These are phyloP conservation scores for Takashimella koratensis DNA, from an alignment of 1,284 basidiomycete species.

Conservation along the genomic window DNA sequence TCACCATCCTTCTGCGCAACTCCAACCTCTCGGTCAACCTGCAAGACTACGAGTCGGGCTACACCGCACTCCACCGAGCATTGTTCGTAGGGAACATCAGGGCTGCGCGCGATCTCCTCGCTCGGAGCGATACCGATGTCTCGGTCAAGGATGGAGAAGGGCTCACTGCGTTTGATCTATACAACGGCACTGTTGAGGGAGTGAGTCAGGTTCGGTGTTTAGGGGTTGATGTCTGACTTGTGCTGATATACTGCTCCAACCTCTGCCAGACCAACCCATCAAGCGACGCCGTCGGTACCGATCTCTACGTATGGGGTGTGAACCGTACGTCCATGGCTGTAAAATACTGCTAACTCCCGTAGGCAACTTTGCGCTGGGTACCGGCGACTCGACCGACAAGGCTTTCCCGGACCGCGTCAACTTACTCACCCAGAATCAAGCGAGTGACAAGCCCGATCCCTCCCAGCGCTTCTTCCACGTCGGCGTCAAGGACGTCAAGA, in stretches of 20 bases:
- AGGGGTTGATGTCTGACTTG: neutral
- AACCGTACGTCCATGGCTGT: constrained; percentile 57
- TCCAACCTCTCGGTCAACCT: constrained; percentile 75
- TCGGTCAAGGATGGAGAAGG: constrained; percentile 82
- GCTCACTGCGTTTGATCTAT: constrained; percentile 88
- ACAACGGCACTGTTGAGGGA: constrained; percentile 79
- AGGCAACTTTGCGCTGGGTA: constrained; percentile 74
- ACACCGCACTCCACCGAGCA: constrained; percentile 89
- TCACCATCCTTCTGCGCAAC: constrained; percentile 73
- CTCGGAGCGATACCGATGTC: constrained; percentile 70
- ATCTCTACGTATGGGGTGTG: constrained; percentile 87
- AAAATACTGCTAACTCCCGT: constrained; percentile 41
- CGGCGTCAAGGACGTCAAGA: constrained; percentile 63
- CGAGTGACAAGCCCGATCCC: constrained; percentile 39
- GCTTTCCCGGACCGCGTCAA: constrained; percentile 73
- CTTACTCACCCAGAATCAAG: constrained; percentile 51
- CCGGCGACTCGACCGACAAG: constrained; percentile 76
- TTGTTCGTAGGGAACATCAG: constrained; percentile 81
- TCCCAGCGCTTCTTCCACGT: constrained; percentile 52
- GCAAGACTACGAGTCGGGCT: constrained; percentile 77
- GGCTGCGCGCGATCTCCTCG: constrained; percentile 70
- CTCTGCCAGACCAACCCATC: constrained; percentile 54
- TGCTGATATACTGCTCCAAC: constrained; percentile 45
- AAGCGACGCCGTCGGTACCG: constrained; percentile 52
- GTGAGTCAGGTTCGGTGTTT: too few species aligned